phyloP scores from a whole-genome alignment of 331 rosid species.

The Dryas integrifolia region DNA sequence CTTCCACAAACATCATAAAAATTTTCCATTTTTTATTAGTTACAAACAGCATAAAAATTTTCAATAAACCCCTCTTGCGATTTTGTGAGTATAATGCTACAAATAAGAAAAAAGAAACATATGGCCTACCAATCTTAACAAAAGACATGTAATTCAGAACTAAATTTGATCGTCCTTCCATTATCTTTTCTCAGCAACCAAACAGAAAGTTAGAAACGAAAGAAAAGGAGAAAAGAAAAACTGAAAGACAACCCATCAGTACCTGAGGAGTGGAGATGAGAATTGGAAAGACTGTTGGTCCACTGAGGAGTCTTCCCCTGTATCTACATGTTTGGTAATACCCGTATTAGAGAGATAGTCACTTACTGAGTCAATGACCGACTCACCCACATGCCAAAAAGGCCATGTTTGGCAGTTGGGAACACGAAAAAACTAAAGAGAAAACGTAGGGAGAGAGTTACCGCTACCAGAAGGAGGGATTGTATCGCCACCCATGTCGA shows the following conservation, averaged over 20 bases:
- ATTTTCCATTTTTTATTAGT: not conserved
- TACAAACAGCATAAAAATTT: not conserved
- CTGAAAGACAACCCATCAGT: not conserved
- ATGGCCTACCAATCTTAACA: not conserved
- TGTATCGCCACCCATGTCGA: constrained; percentile 32
- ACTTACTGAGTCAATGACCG: not conserved
- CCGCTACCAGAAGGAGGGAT: constrained; percentile 16
- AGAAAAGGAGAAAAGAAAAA: not conserved
- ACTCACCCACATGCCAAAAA: not conserved
- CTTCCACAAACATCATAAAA: not conserved
- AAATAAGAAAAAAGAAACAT: not conserved
- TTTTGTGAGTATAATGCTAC: not conserved
- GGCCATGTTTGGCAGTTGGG: not conserved
- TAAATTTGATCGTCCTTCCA: not conserved
- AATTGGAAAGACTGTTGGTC: constrained; percentile 27
- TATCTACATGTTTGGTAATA: constrained; percentile 26
- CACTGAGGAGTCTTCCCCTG: constrained; percentile 39
- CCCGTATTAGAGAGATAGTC: not conserved
- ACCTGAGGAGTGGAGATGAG: constrained; percentile 44
- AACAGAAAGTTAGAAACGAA: constrained; percentile 1
- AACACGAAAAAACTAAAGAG: not conserved
- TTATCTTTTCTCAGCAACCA: not conserved
- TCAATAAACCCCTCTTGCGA: constrained; percentile 8
- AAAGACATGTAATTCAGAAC: not conserved
- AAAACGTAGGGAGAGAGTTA: not conserved